phyloP scores from a whole-genome alignment of 1,139 yeast species.

The Hansenula sp. region DNA sequence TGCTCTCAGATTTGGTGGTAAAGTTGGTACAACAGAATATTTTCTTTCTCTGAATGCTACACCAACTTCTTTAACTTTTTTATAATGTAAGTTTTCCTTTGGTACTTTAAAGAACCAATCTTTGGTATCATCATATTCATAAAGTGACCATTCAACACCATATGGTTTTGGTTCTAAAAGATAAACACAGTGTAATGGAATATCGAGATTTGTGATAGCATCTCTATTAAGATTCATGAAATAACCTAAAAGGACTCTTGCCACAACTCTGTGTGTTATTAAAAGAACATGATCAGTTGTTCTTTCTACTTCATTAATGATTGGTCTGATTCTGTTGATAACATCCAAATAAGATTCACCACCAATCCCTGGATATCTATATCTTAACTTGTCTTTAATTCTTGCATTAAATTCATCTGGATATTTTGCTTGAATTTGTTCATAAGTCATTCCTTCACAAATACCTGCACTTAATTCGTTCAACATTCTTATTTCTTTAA shows the following conservation, averaged over 20 bases:
- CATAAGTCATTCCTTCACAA: conserved; percentile 88
- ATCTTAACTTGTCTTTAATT: conserved; percentile 68
- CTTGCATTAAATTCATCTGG: conserved; percentile 82
- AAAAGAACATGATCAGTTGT: conserved; percentile 83
- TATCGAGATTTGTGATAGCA: conserved; percentile 84
- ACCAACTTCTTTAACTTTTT: conserved; percentile 57
- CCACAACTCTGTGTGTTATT: conserved; percentile 86
- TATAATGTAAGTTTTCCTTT: conserved; percentile 51
- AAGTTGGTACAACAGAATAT: conserved; percentile 71
- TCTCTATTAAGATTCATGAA: conserved; percentile 82
- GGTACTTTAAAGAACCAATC: conserved; percentile 79
- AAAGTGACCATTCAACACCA: conserved; percentile 89
- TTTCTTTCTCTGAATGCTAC: conserved; percentile 61
- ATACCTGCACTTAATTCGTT: conserved; percentile 92
- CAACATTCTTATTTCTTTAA: conserved; percentile 89
- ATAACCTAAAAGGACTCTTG: conserved; percentile 82
- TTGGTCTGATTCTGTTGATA: conserved; percentile 80
- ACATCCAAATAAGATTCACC: conserved; percentile 95
- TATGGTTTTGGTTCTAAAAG: conserved; percentile 90
- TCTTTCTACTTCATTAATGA: conserved; percentile 89
- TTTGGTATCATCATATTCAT: conserved; percentile 72
- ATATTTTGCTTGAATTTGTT: conserved; percentile 63
- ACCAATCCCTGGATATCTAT: conserved; percentile 95
- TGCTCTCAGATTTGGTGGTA: conserved; percentile 19
- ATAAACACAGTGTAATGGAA: conserved; percentile 87